These are phyloP conservation scores for Penicillium cinerascens DNA, from an alignment of 495 filamentous ascomycete genomes.

Conservation along the genomic window DNA sequence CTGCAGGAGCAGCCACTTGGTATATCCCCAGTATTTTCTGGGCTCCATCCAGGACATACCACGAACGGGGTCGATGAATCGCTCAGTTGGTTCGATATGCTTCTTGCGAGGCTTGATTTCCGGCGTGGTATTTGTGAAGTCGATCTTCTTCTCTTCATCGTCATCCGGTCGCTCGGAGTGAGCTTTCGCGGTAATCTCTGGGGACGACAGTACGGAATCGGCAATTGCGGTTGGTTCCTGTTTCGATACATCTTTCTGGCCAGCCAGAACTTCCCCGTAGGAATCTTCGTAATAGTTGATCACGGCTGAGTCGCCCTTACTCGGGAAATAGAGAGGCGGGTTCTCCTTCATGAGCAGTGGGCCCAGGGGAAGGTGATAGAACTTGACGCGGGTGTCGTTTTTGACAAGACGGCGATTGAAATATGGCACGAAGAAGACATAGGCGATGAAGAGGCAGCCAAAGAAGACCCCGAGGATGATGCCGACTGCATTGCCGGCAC, in stretches of 20 bases:
- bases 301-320: constrained; percentile 39
- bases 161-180: constrained; percentile 21
- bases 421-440: constrained; percentile 61
- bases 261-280: constrained; percentile 25
- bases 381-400: constrained; percentile 53
- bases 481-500: constrained; percentile 48
- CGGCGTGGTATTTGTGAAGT: constrained; percentile 18
- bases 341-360: constrained; percentile 48
- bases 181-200: constrained; percentile 61
- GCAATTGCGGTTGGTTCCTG: constrained; percentile 7
- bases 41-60: constrained; percentile 27
- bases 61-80: constrained; percentile 32
- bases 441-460: constrained; percentile 48
- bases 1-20: constrained; percentile 50
- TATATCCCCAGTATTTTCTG: constrained; percentile 37
- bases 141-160: constrained; percentile 63
- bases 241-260: constrained; percentile 10
- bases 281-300: constrained; percentile 50
- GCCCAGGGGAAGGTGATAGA: constrained; percentile 56
- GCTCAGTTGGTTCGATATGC: constrained; percentile 28
- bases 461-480: constrained; percentile 57
- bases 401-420: constrained; percentile 55
- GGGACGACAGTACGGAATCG: constrained; percentile 66
- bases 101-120: constrained; percentile 23
- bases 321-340: constrained; percentile 47